Percentiles rank a stretch among this genome's conserved stretches.
Conservation (phyloP, 2,329 filamentous ascomycete species). For the Neofusicoccum parvum region DNA sequence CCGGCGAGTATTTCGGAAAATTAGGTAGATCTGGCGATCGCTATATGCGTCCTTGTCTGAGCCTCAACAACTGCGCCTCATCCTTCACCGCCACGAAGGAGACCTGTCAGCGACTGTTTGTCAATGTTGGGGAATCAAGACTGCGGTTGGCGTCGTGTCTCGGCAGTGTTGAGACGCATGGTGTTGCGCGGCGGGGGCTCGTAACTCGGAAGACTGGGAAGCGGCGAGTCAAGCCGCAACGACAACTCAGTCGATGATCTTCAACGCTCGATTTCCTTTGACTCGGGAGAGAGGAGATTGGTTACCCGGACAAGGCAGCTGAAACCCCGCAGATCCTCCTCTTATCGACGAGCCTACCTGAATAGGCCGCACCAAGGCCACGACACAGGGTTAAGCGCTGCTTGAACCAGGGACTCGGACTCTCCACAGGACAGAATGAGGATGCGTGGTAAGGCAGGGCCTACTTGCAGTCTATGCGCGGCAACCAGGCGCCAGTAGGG, state of each 20-base stretch:
- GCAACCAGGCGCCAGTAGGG: neutral
- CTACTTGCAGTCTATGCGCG: neutral
- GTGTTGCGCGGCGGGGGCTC: neutral
- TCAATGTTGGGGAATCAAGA: neutral
- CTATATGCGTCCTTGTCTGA: neutral
- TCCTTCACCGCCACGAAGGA: neutral
- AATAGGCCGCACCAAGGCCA: neutral
- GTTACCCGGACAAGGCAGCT: neutral
- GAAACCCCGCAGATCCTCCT: constrained; percentile 12
- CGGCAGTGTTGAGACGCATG: neutral
- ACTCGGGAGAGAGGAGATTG: constrained; percentile 14
- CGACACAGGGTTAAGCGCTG: neutral
- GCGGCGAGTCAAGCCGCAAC: neutral
- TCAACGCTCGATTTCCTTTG: constrained; percentile 6
- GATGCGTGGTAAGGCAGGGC: neutral
- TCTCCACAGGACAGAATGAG: neutral
- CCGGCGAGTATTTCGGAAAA: constrained; percentile 17
- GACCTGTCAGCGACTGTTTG: neutral
- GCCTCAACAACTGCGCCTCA: constrained; percentile 1
- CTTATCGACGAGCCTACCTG: constrained; percentile 1
- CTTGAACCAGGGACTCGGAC: constrained; percentile 1
- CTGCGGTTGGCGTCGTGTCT: neutral
- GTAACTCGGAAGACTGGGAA: neutral
- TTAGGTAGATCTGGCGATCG: constrained; percentile 15
- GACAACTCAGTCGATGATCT: constrained; percentile 6